These are phyloP conservation scores for Priceomyces fermenticarens DNA, from an alignment of 805 yeast genomes.

Conservation along the genomic window DNA sequence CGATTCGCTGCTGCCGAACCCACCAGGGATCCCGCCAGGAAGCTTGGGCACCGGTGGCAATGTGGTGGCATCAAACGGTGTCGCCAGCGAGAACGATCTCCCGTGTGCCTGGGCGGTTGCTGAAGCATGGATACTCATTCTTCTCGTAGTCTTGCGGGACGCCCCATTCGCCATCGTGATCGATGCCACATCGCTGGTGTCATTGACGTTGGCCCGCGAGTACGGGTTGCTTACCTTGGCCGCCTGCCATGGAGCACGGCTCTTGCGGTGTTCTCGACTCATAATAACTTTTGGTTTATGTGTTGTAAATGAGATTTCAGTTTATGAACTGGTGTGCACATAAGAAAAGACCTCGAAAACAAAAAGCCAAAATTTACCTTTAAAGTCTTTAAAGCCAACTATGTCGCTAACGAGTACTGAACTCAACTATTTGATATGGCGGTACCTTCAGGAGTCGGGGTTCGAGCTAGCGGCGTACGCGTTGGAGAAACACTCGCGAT, in stretches of 20 bases:
- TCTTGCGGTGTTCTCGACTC: conserved; percentile 33
- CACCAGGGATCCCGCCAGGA: background rate
- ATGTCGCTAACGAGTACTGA: conserved; percentile 85
- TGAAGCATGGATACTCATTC: conserved; percentile 38
- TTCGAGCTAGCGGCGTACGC: conserved; percentile 76
- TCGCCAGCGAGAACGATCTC: conserved; percentile 18
- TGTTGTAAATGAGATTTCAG: too few species aligned
- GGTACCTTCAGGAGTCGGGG: conserved; percentile 86
- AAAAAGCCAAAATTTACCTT: too few species aligned
- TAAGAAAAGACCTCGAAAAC: too few species aligned
- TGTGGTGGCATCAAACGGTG: conserved; percentile 20
- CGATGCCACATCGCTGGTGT: conserved; percentile 5
- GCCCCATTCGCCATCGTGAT: conserved; percentile 9
- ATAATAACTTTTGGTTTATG: too few species aligned
- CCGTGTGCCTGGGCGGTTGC: conserved; percentile 32
- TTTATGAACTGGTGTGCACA: too few species aligned
- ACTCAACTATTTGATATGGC: conserved; percentile 87
- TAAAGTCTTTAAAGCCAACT: too few species aligned
- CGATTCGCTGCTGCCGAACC: conserved; percentile 5
- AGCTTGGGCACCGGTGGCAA: conserved; percentile 31
- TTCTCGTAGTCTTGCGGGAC: conserved; percentile 20
- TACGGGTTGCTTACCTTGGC: conserved; percentile 22
- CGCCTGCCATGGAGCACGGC: conserved; percentile 43
- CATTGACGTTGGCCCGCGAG: conserved; percentile 18
- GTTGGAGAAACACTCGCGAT: conserved; percentile 68